These are phyloP conservation scores for Syncephalastrum contaminatum DNA, from an alignment of 371 early-diverging fungal genomes.

Conservation along the genomic window DNA sequence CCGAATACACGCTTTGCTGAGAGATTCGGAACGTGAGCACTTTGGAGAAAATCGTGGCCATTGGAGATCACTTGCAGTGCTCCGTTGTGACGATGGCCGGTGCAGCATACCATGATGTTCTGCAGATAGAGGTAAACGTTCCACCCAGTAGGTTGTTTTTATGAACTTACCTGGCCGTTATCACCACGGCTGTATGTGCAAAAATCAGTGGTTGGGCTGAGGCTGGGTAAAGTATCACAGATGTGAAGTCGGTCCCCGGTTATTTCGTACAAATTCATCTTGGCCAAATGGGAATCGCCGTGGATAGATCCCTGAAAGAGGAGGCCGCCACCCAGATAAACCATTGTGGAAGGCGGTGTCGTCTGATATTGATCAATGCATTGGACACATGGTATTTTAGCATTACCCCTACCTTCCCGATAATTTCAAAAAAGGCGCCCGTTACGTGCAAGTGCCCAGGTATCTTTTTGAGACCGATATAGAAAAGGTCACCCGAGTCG, in stretches of 20 bases:
- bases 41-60: slow-evolving; percentile 82
- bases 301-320: slow-evolving; percentile 81
- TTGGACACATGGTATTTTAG: background rate
- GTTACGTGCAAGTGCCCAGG: too few relatives aligned
- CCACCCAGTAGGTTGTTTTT: background rate
- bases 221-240: slow-evolving; percentile 65
- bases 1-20: slow-evolving; percentile 70
- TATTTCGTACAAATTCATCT: slow-evolving; percentile 31
- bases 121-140: slow-evolving; percentile 13
- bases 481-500: too few relatives aligned
- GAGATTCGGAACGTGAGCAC: slow-evolving; percentile 55
- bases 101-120: slow-evolving; percentile 86
- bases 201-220: slow-evolving; percentile 88
- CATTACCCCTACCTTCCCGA: too few relatives aligned
- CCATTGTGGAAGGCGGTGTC: slow-evolving; percentile 60
- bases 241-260: slow-evolving; percentile 44
- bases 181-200: slow-evolving; percentile 76
- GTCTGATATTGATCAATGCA: slow-evolving; percentile 9
- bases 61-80: slow-evolving; percentile 80
- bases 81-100: slow-evolving; percentile 75
- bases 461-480: too few relatives aligned
- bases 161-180: slow-evolving; percentile 62
- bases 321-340: slow-evolving; percentile 64
- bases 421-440: too few relatives aligned
- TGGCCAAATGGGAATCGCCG: slow-evolving; percentile 79